These are phyloP conservation scores for Umbelopsis sp. DNA, from an alignment of 371 early-diverging fungal species.

Conservation along the genomic window DNA sequence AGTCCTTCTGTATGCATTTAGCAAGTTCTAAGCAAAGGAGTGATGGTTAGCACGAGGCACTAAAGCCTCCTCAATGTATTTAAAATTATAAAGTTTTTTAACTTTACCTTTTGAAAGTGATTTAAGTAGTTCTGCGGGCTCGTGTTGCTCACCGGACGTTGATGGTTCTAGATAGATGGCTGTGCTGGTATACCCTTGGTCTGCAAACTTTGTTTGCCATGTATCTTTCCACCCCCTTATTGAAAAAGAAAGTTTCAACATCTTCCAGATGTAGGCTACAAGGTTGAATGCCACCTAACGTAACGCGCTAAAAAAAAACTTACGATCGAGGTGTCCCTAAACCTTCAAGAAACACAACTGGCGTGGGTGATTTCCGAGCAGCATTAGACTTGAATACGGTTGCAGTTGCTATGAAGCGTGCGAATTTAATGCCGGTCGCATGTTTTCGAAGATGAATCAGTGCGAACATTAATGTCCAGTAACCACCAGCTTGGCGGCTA, in stretches of 20 bases:
- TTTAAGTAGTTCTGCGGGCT: not conserved
- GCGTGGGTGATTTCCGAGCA: not conserved
- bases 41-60: not conserved
- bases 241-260: not conserved
- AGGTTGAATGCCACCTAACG: not conserved
- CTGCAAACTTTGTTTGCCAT: constrained; percentile 35
- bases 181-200: constrained; percentile 36
- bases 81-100: not conserved
- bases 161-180: not conserved
- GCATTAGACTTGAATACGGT: not conserved
- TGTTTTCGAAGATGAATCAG: not conserved
- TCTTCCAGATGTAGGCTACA: not conserved
- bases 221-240: constrained; percentile 4
- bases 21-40: constrained; percentile 26
- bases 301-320: not conserved
- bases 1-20: constrained; percentile 24
- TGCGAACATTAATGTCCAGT: not conserved
- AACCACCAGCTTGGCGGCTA: not conserved
- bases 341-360: constrained; percentile 3
- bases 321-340: not conserved
- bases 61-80: not conserved
- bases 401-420: not conserved
- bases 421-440: not conserved
- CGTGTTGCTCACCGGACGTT: not conserved
- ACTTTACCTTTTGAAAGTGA: constrained; percentile 33